Conservation (phyloP, 208 protist species). For the Leishmania amazonensis region DNA sequence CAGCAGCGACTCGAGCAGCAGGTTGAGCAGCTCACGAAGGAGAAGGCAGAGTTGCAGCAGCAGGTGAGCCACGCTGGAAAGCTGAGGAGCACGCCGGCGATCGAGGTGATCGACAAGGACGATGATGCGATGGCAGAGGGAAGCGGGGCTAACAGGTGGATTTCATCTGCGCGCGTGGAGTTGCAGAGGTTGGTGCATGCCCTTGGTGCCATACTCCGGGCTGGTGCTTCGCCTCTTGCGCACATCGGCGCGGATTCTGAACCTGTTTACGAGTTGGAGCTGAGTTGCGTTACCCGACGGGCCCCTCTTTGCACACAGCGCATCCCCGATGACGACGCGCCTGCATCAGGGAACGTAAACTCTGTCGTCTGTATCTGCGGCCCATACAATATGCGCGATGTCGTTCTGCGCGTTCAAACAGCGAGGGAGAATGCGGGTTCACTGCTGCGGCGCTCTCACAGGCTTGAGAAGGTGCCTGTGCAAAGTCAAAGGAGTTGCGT, state of each 20-base stretch:
- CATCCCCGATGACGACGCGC: neutral
- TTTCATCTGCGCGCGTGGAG: conserved; percentile 5
- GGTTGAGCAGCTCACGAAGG: conserved; percentile 11
- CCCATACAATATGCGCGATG: conserved; percentile 8
- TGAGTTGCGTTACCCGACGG: neutral
- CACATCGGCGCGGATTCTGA: neutral
- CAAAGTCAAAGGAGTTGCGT: neutral
- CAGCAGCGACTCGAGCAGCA: conserved; percentile 1
- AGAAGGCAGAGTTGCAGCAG: conserved; percentile 9
- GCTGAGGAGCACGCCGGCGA: neutral
- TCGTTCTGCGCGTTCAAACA: conserved; percentile 1
- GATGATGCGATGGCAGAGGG: conserved; percentile 13
- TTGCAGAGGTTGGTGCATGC: conserved; percentile 16
- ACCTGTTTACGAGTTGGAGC: conserved; percentile 16
- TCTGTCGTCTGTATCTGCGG: conserved; percentile 14
- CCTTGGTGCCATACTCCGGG: conserved; percentile 2
- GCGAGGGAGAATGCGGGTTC: neutral
- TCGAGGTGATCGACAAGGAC: conserved; percentile 29
- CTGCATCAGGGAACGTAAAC: too few relatives aligned
- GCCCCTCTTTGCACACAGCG: neutral
- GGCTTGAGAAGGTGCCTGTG: neutral
- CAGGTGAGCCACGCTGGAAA: neutral
- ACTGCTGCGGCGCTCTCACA: neutral
- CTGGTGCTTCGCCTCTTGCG: neutral
- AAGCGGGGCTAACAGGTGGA: neutral